phyloP scores from a whole-genome alignment of 2,329 filamentous ascomycete species.

The Ophioceras dolichostomum region DNA sequence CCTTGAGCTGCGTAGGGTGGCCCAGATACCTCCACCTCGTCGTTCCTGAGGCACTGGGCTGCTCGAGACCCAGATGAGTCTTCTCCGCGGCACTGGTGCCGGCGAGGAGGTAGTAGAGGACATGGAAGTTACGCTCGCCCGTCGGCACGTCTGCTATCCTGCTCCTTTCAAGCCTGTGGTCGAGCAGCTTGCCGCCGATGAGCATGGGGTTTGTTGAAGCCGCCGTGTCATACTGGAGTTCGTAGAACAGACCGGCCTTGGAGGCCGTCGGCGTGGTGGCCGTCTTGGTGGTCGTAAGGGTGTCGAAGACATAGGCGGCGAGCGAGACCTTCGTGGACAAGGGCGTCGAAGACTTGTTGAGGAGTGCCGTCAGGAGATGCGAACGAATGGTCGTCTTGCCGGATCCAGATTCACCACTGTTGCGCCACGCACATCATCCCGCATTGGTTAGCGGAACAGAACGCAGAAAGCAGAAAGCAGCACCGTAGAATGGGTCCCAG shows the following conservation, averaged over 20 bases:
- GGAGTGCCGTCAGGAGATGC: conserved; percentile 72
- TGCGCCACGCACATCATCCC: too few species aligned
- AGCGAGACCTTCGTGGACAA: conserved; percentile 87
- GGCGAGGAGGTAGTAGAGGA: conserved; percentile 87
- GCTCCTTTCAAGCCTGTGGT: conserved; percentile 86
- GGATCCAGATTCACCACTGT: conserved; percentile 84
- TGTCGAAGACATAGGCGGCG: conserved; percentile 90
- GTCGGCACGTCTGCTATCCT: conserved; percentile 86
- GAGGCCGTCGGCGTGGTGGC: conserved; percentile 91
- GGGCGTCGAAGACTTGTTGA: conserved; percentile 84
- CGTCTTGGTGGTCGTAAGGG: conserved; percentile 92
- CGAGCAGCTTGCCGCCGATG: conserved; percentile 87
- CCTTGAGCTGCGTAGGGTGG: conserved; percentile 91
- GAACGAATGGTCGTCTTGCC: conserved; percentile 93
- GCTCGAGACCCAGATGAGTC: conserved; percentile 59
- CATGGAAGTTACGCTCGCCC: conserved; percentile 91
- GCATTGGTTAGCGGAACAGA: too few species aligned
- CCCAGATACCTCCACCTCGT: conserved; percentile 95
- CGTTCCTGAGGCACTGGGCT: conserved; percentile 31
- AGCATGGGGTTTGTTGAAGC: conserved; percentile 74
- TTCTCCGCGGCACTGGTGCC: conserved; percentile 89
- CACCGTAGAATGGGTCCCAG: background rate
- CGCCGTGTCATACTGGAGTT: conserved; percentile 90
- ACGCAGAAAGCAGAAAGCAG: too few species aligned
- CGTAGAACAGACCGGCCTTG: conserved; percentile 89